These are phyloP conservation scores for Pythium folliculosum DNA, from an alignment of 352 stramenopile species.

Conservation along the genomic window DNA sequence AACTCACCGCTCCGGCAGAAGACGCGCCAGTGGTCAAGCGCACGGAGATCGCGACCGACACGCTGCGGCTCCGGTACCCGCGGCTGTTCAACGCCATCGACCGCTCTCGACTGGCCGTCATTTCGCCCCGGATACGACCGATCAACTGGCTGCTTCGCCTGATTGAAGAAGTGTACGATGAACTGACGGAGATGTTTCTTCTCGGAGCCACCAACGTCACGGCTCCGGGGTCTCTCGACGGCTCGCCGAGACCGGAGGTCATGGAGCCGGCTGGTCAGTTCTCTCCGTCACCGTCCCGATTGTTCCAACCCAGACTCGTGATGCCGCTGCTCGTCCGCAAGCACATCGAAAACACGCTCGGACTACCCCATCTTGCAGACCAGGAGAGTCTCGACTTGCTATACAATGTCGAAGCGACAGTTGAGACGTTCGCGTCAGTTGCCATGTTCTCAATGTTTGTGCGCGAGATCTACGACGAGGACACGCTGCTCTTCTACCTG, in stretches of 20 bases:
- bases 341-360: slow-evolving; percentile 54
- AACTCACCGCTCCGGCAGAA: neutral
- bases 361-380: slow-evolving; percentile 54
- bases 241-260: slow-evolving; percentile 6
- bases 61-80: slow-evolving; percentile 52
- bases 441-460: slow-evolving; percentile 65
- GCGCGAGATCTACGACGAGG: slow-evolving; percentile 67
- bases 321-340: slow-evolving; percentile 64
- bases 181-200: slow-evolving; percentile 32
- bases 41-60: slow-evolving; percentile 31
- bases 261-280: neutral
- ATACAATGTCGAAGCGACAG: slow-evolving; percentile 55
- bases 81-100: slow-evolving; percentile 48
- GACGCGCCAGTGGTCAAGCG: slow-evolving; percentile 1
- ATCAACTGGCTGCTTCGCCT: slow-evolving; percentile 67
- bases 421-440: slow-evolving; percentile 50
- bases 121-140: slow-evolving; percentile 41
- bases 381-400: slow-evolving; percentile 78
- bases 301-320: slow-evolving; percentile 31
- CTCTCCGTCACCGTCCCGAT: neutral
- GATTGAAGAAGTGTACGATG: slow-evolving; percentile 72
- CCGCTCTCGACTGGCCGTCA: slow-evolving; percentile 1
- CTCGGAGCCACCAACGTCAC: slow-evolving; percentile 1
- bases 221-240: neutral
- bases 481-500: slow-evolving; percentile 67